These are phyloP conservation scores for Quercus glauca DNA, from an alignment of 306 rosid genomes.

Conservation along the genomic window DNA sequence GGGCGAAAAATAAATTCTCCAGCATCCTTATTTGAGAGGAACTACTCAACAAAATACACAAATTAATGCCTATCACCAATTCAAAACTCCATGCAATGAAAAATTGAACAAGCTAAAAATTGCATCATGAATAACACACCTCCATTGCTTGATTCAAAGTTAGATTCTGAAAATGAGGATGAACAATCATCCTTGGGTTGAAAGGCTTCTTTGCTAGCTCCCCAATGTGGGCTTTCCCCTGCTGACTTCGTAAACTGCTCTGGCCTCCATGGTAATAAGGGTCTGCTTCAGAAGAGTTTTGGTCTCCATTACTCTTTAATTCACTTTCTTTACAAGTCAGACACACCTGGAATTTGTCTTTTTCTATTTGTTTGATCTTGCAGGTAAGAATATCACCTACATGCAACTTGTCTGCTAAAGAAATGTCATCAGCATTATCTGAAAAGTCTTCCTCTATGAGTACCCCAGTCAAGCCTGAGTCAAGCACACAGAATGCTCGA, in stretches of 20 bases:
- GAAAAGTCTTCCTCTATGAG: constrained; percentile 39
- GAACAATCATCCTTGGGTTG: constrained; percentile 34
- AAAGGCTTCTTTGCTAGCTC: constrained; percentile 28
- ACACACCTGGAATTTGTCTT: constrained; percentile 32
- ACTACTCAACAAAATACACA: constrained; percentile 30
- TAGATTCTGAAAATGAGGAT: constrained; percentile 39
- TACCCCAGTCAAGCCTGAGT: constrained; percentile 38
- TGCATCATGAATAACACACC: constrained; percentile 27
- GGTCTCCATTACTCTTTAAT: constrained; percentile 25
- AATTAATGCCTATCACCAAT: background rate
- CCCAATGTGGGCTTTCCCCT: constrained; percentile 6
- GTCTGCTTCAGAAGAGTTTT: constrained; percentile 28
- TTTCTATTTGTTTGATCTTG: constrained; percentile 40
- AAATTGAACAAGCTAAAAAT: constrained; percentile 12
- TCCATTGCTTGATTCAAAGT: constrained; percentile 36
- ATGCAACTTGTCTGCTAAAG: constrained; percentile 28
- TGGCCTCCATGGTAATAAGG: constrained; percentile 39
- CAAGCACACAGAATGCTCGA: constrained; percentile 41
- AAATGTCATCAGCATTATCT: constrained; percentile 34
- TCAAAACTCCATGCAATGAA: constrained; percentile 1
- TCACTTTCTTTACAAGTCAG: constrained; percentile 48
- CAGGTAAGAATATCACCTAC: constrained; percentile 36
- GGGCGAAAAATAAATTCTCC: constrained; percentile 54
- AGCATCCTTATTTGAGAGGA: constrained; percentile 42
- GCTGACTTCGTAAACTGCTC: constrained; percentile 8